Conservation (phyloP, 768 basidiomycete genomes). For the Podaxis carcinomalis region DNA sequence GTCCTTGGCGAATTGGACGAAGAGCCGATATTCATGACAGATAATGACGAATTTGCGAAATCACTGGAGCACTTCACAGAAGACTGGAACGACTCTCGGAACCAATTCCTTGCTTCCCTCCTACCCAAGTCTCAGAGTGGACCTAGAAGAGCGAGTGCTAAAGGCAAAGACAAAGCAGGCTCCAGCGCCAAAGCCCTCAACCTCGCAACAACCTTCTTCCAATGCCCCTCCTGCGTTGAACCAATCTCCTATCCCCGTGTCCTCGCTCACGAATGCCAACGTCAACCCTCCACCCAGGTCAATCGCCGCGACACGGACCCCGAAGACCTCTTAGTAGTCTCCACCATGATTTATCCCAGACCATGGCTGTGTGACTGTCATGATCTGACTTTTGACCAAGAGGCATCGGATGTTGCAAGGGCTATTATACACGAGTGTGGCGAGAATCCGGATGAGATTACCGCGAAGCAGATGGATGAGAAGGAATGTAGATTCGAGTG, state of each 20-base stretch:
- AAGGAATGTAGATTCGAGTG: constrained; percentile 26
- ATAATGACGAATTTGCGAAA: constrained; percentile 5
- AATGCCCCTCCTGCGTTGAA: constrained; percentile 26
- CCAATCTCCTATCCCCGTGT: constrained; percentile 28
- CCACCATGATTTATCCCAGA: not conserved
- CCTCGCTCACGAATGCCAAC: constrained; percentile 24
- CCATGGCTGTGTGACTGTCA: constrained; percentile 21
- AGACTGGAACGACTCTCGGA: constrained; percentile 21
- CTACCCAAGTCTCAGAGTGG: constrained; percentile 10
- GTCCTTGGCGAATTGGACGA: not conserved
- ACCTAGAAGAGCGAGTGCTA: not conserved
- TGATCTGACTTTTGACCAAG: constrained; percentile 23
- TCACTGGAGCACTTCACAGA: constrained; percentile 6
- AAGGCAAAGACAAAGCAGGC: not conserved
- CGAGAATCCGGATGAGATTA: constrained; percentile 21
- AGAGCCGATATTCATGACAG: constrained; percentile 4
- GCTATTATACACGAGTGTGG: constrained; percentile 22
- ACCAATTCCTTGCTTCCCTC: constrained; percentile 15
- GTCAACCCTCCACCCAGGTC: not conserved
- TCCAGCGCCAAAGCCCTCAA: constrained; percentile 12
- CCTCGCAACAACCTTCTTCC: constrained; percentile 29
- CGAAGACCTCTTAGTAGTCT: constrained; percentile 1
- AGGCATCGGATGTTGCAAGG: constrained; percentile 20
- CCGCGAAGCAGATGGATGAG: constrained; percentile 21
- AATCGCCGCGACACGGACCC: not conserved